Percentiles rank a stretch among this genome's conserved stretches.
phyloP scores from a whole-genome alignment of 2,329 filamentous ascomycete genomes.

The Xylariaceae sp. region DNA sequence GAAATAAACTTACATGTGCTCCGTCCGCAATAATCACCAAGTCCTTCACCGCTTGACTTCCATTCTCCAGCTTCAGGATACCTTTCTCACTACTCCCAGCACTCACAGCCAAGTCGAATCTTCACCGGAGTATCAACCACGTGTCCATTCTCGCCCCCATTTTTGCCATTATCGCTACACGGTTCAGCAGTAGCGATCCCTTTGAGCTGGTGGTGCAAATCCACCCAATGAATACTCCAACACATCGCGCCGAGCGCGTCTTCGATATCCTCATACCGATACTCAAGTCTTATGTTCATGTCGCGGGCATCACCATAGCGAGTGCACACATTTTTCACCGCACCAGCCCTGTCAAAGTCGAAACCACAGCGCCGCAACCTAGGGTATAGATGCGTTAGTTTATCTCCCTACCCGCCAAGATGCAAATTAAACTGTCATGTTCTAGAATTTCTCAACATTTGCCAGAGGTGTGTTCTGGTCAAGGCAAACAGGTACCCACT shows the following conservation, averaged over 20 bases:
- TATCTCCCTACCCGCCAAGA: too few relatives aligned
- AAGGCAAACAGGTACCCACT: too few relatives aligned
- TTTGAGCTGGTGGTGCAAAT: slow-evolving; percentile 38
- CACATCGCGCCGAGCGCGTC: slow-evolving; percentile 28
- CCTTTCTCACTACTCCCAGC: slow-evolving; percentile 59
- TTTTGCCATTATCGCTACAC: slow-evolving; percentile 19
- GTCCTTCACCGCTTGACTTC: slow-evolving; percentile 32
- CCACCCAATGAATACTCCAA: slow-evolving; percentile 40
- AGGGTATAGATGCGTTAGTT: too few relatives aligned
- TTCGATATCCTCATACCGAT: slow-evolving; percentile 14
- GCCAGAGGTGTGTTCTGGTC: too few relatives aligned
- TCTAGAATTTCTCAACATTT: too few relatives aligned
- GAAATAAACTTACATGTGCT: slow-evolving; percentile 29
- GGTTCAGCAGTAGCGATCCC: slow-evolving; percentile 30
- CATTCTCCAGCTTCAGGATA: slow-evolving; percentile 48
- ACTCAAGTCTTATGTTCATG: slow-evolving; percentile 7
- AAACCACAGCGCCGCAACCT: slow-evolving; percentile 34
- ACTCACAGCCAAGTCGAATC: slow-evolving; percentile 13
- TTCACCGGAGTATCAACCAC: slow-evolving; percentile 12
- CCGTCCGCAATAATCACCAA: slow-evolving; percentile 47
- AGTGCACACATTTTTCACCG: slow-evolving; percentile 22
- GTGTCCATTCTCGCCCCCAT: background rate
- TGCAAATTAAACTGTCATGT: too few relatives aligned
- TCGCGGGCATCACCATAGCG: slow-evolving; percentile 15
- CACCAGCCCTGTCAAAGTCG: slow-evolving; percentile 25